These are phyloP conservation scores for Cymbidium sinense DNA, from an alignment of 106 monocot species.

Conservation along the genomic window DNA sequence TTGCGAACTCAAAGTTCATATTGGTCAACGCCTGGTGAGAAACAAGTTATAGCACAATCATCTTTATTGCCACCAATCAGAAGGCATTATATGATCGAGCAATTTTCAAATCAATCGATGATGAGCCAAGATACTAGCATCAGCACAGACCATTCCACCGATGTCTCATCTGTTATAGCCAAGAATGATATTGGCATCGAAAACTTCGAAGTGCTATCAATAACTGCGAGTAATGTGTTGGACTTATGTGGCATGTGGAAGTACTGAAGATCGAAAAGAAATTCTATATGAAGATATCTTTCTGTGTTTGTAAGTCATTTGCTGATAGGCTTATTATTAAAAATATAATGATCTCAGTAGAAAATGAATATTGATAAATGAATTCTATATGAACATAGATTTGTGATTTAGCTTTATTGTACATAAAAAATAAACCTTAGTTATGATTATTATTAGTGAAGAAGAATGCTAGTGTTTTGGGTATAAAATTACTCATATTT, in stretches of 20 bases:
- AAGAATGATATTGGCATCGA: not conserved
- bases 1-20: not conserved
- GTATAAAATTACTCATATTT: too few species aligned
- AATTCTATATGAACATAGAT: too few species aligned
- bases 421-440: too few species aligned
- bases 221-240: not conserved
- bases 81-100: not conserved
- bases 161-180: not conserved
- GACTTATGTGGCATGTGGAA: not conserved
- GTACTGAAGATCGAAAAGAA: not conserved
- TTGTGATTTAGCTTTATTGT: too few species aligned
- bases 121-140: not conserved
- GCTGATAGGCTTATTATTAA: too few species aligned
- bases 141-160: not conserved
- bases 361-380: too few species aligned
- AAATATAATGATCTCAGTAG: too few species aligned
- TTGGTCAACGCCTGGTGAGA: not conserved
- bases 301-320: too few species aligned
- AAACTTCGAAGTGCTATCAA: not conserved
- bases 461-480: too few species aligned
- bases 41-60: not conserved
- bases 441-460: too few species aligned
- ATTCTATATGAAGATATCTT: too few species aligned
- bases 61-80: not conserved
- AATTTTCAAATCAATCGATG: constrained; percentile 2